These are phyloP conservation scores for Paraconiothyrium sp. DNA, from an alignment of 2,329 filamentous ascomycete species.

Conservation along the genomic window DNA sequence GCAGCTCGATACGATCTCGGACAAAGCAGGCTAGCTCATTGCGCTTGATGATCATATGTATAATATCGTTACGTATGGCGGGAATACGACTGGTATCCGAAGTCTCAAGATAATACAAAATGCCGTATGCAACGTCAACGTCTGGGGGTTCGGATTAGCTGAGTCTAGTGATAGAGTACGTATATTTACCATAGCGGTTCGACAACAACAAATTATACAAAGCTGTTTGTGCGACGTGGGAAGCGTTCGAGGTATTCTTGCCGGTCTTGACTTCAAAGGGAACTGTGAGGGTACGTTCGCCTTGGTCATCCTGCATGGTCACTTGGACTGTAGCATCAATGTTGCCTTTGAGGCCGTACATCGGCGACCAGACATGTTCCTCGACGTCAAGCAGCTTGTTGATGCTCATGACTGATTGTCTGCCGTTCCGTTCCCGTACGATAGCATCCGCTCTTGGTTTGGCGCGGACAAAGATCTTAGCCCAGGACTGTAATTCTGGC, in stretches of 20 bases:
- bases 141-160: constrained; percentile 60
- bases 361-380: constrained; percentile 97
- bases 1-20: constrained; percentile 81
- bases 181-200: constrained; percentile 77
- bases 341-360: constrained; percentile 96
- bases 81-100: constrained; percentile 87
- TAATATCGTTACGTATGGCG: constrained; percentile 84
- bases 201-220: constrained; percentile 92
- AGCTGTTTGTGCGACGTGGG: constrained; percentile 91
- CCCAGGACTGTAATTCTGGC: constrained; percentile 83
- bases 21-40: constrained; percentile 89
- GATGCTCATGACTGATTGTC: constrained; percentile 81
- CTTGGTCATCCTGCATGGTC: constrained; percentile 75
- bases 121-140: constrained; percentile 86
- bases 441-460: constrained; percentile 76
- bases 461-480: constrained; percentile 77
- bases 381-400: constrained; percentile 96
- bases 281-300: constrained; percentile 76
- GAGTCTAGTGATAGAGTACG: background rate
- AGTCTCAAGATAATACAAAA: constrained; percentile 94
- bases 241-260: constrained; percentile 77
- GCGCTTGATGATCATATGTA: constrained; percentile 96
- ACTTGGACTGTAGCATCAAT: constrained; percentile 97
- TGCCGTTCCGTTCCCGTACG: constrained; percentile 80
- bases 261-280: constrained; percentile 97